Evolutionary conservation across 768 basidiomycete genomes (phyloP), one percentile per base, ranked within the genome.

Genomic region (Suillus ampliporus): DNA sequence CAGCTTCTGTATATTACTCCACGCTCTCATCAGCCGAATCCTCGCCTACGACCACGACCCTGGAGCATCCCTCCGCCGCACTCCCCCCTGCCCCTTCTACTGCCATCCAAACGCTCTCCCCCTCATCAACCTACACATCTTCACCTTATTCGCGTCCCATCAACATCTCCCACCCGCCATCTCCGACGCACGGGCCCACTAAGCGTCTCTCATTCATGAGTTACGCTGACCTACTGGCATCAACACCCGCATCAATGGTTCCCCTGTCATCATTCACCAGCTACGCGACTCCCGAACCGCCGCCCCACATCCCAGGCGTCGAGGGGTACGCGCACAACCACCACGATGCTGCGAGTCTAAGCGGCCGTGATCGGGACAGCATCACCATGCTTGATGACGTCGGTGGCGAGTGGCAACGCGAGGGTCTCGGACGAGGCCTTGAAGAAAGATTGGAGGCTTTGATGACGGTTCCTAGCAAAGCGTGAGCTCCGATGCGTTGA

Each of bases 171-270:
- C 73, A 71, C 38, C 79, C 80, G 10, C 80, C 84, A 21, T 85
- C 85, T 13, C 83, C 87, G 6, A 79, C 81, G 1, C 79, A 82
- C 58, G 66, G 11, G 2, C 1, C 74, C 81, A 78, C 80, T 34
- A 93, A 94, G 68, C 89, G 92, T 2, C 85, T 94, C 13, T 95
- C 93, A 0, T 97, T 95, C 81, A 85, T 96, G 77, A 91, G 93
- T 4, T 95, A 95, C 74, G 85, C 89, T 31, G 94, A 96, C 74
- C 83, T 96, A 3, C 85, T 96, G 46, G 79, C 89, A 0, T 90
- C 89, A 0, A 87, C 92, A 0, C 95, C 95, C 0, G 80, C 88
- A 0, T 82, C 89, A 11, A 86, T 87, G 14, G 83, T 89, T 46
- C 84, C 92, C 1, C 84, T 97, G 4, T 87, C 87, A 0, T 85